Evolutionary conservation across 768 basidiomycete genomes (phyloP).

Genomic region (Suillus sp.): DNA sequence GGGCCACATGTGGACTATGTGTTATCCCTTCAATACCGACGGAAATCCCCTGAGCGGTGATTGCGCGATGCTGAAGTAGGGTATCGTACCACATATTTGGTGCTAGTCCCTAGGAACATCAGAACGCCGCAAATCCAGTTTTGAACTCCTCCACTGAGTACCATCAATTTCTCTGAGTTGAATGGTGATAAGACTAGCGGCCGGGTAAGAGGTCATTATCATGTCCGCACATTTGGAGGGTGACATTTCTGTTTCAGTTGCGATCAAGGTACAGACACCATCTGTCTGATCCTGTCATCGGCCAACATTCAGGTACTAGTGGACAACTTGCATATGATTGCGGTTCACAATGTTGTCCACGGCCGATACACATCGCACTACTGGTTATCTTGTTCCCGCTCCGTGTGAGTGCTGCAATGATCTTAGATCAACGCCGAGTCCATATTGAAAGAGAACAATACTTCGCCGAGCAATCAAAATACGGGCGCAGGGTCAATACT

Average conservation of each 20-base stretch:
- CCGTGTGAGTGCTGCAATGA: slow-evolving; percentile 42
- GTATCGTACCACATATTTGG: not conserved
- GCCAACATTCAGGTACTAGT: not conserved
- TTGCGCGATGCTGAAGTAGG: slow-evolving; percentile 44
- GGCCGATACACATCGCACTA: slow-evolving; percentile 43
- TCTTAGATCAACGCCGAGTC: slow-evolving; percentile 61
- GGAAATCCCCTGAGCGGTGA: slow-evolving; percentile 54
- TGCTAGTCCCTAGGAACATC: slow-evolving; percentile 55
- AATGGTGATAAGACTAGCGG: slow-evolving; percentile 34
- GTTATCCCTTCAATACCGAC: slow-evolving; percentile 36
- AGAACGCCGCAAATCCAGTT: slow-evolving; percentile 48
- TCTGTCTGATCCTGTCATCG: not conserved
- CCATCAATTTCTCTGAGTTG: slow-evolving; percentile 47
- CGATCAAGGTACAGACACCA: not conserved
- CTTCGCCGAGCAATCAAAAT: slow-evolving; percentile 41
- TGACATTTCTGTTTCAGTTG: slow-evolving; percentile 39
- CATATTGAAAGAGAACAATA: slow-evolving; percentile 53
- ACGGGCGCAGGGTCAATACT: not conserved
- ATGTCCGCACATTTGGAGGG: slow-evolving; percentile 54
- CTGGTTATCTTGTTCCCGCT: slow-evolving; percentile 48
- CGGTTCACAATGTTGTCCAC: slow-evolving; percentile 47
- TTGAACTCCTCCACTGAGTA: slow-evolving; percentile 44
- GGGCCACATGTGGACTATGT: slow-evolving; percentile 41
- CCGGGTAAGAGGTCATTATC: slow-evolving; percentile 28
- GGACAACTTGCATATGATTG: slow-evolving; percentile 50